Conservation (phyloP, 1,284 basidiomycete genomes). For the Kwoniella shivajii region DNA sequence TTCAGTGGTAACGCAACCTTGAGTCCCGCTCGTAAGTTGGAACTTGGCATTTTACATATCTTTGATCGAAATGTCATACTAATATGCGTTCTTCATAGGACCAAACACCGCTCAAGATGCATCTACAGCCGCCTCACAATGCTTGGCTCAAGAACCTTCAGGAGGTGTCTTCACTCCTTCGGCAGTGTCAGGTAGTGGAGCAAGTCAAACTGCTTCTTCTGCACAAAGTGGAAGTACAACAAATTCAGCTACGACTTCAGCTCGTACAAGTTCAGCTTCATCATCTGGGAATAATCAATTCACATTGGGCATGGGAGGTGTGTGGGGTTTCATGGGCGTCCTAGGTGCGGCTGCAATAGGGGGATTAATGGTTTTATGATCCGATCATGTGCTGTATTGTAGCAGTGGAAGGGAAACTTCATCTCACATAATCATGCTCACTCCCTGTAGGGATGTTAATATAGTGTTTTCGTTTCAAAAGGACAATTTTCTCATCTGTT, state of each 20-base stretch:
- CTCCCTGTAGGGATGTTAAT: no score
- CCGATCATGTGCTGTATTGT: no score
- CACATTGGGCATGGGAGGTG: not conserved
- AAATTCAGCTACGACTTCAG: not conserved
- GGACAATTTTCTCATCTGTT: no score
- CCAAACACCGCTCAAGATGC: constrained; percentile 62
- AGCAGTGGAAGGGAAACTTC: no score
- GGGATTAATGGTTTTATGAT: not conserved
- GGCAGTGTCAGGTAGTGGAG: constrained; percentile 1
- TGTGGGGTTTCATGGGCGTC: not conserved
- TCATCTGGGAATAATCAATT: not conserved
- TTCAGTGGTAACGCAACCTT: constrained; percentile 83
- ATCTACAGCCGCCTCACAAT: constrained; percentile 67
- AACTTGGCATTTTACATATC: not conserved
- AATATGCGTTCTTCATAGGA: constrained; percentile 41
- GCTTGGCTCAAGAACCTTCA: constrained; percentile 65
- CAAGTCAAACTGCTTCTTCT: not conserved
- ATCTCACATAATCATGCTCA: no score
- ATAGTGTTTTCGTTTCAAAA: no score
- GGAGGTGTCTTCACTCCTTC: constrained; percentile 64
- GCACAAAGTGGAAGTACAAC: not conserved
- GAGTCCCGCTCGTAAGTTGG: constrained; percentile 53
- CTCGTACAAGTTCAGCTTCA: not conserved
- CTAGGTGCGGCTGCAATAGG: not conserved
- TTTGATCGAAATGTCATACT: not conserved